These are phyloP conservation scores for Elasticomyces elasticus DNA, from an alignment of 495 filamentous ascomycete species.

Conservation along the genomic window DNA sequence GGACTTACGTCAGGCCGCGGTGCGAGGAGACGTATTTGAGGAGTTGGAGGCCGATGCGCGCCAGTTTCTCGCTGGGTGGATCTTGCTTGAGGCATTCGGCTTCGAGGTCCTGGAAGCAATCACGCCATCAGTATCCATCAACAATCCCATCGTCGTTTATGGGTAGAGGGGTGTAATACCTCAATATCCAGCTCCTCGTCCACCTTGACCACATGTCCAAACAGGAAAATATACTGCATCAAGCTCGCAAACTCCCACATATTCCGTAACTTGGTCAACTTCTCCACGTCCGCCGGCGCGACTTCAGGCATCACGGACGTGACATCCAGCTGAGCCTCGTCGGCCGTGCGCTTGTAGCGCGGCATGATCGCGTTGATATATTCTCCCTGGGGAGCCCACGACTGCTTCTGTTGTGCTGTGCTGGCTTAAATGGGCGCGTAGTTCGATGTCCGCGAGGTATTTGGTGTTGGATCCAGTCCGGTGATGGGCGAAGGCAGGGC, in stretches of 20 bases:
- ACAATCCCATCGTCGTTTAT: too few relatives aligned
- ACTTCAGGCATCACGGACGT: slow-evolving; percentile 6
- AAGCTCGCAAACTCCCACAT: slow-evolving; percentile 94
- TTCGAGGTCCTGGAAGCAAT: slow-evolving; percentile 66
- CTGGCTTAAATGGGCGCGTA: not conserved
- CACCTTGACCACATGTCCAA: slow-evolving; percentile 79
- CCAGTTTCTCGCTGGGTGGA: slow-evolving; percentile 58
- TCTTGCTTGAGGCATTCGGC: slow-evolving; percentile 71
- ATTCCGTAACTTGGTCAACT: slow-evolving; percentile 52
- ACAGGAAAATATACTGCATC: slow-evolving; percentile 84
- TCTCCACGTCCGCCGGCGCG: slow-evolving; percentile 13
- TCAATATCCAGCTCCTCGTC: slow-evolving; percentile 79
- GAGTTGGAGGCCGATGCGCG: slow-evolving; percentile 76
- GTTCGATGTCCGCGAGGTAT: not conserved
- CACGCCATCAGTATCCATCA: not conserved
- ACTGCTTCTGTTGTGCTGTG: not conserved
- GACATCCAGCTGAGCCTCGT: slow-evolving; percentile 17
- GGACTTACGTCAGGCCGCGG: slow-evolving; percentile 72
- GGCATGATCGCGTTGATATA: slow-evolving; percentile 12
- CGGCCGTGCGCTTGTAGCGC: slow-evolving; percentile 21
- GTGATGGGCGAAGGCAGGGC: too few relatives aligned
- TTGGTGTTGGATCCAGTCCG: too few relatives aligned
- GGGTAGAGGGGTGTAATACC: slow-evolving; percentile 38
- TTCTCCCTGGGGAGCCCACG: too few relatives aligned
- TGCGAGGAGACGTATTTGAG: slow-evolving; percentile 92